phyloP scores from a whole-genome alignment of 139 green algal genomes.

The Limnomonas spitsbergensis region DNA sequence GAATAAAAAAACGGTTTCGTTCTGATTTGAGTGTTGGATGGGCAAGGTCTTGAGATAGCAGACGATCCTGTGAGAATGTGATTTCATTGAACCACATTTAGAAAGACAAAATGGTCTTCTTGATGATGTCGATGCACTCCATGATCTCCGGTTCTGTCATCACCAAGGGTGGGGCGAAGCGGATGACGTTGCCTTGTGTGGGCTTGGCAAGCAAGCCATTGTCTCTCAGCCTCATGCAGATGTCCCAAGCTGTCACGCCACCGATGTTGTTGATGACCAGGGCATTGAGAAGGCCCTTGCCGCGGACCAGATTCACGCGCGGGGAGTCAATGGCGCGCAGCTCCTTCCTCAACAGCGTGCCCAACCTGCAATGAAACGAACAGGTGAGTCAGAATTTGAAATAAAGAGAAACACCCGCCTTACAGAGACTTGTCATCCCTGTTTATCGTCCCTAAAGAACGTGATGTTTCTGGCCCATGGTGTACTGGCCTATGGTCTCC shows the following conservation, averaged over 20 bases:
- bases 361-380: constrained; percentile 45
- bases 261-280: constrained; percentile 67
- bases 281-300: constrained; percentile 84
- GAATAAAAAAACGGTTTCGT: too few species aligned
- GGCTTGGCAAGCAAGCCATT: constrained; percentile 90
- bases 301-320: constrained; percentile 60
- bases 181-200: constrained; percentile 91
- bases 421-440: too few species aligned
- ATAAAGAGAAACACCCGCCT: too few species aligned
- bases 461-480: too few species aligned
- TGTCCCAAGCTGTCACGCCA: constrained; percentile 66
- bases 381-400: too few species aligned
- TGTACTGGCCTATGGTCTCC: too few species aligned
- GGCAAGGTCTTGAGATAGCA: too few species aligned
- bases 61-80: too few species aligned
- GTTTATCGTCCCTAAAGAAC: too few species aligned
- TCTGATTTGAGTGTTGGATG: too few species aligned
- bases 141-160: constrained; percentile 75
- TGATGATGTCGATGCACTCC: constrained; percentile 73
- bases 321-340: constrained; percentile 45
- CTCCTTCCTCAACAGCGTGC: constrained; percentile 59
- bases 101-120: constrained; percentile 51
- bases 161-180: constrained; percentile 79
- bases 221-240: constrained; percentile 86
- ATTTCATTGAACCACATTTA: too few species aligned